A percentile compares a stretch with the other conserved stretches of the same genome.
Conservation (phyloP, 495 filamentous ascomycete species). For the Lophiotrema nucula region DNA sequence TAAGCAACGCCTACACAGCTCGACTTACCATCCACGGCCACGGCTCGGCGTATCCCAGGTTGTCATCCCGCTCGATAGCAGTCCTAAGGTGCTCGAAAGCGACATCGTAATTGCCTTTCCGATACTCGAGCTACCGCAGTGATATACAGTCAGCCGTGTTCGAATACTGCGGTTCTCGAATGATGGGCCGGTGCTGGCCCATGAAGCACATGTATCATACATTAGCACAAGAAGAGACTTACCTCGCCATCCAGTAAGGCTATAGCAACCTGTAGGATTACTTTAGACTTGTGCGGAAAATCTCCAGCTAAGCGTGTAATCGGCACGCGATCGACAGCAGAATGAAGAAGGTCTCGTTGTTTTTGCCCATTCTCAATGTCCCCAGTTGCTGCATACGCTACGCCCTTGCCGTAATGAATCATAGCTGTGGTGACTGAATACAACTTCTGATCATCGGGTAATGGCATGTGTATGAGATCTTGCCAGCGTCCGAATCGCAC, state of each 20-base stretch:
- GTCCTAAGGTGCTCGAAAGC: conserved; percentile 56
- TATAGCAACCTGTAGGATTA: conserved; percentile 57
- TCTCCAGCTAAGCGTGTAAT: conserved; percentile 50
- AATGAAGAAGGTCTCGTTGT: conserved; percentile 47
- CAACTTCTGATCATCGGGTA: conserved; percentile 53
- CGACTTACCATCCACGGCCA: conserved; percentile 50
- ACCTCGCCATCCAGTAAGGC: conserved; percentile 70
- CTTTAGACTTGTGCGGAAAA: conserved; percentile 63
- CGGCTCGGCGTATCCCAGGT: conserved; percentile 63
- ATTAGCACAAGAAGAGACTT: too few relatives aligned
- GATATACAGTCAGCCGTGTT: too few relatives aligned
- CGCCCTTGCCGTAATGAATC: conserved; percentile 62
- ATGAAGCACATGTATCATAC: too few relatives aligned
- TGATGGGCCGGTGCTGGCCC: too few relatives aligned
- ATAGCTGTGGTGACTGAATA: conserved; percentile 65
- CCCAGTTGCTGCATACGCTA: conserved; percentile 59
- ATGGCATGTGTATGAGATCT: conserved; percentile 45
- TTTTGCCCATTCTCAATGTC: conserved; percentile 49
- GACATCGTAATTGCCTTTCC: conserved; percentile 51
- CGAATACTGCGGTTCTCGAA: too few relatives aligned
- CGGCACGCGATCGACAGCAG: conserved; percentile 49
- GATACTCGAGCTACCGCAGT: conserved; percentile 68
- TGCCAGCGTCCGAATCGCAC: conserved; percentile 58
- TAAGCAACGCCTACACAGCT: too few relatives aligned
- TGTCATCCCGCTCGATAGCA: conserved; percentile 56